A percentile compares a stretch with the other conserved stretches of the same genome.
These are phyloP conservation scores for Talaromyces liani DNA, from an alignment of 495 filamentous ascomycete species.

Conservation along the genomic window DNA sequence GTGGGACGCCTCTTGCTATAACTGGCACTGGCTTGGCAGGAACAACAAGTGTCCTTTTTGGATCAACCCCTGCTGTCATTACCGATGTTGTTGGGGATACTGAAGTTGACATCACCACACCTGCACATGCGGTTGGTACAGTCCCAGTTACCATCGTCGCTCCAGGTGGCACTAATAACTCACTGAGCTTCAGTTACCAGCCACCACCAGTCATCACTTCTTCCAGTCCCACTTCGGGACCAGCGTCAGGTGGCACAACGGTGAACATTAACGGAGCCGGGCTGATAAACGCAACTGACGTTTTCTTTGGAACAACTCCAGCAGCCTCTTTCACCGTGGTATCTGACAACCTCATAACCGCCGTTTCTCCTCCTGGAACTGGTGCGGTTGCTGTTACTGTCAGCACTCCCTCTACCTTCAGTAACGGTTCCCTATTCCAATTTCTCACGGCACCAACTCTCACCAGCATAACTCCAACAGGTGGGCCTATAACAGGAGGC, in stretches of 20 bases:
- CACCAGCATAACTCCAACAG: background rate
- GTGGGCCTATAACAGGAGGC: background rate
- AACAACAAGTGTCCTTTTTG: background rate
- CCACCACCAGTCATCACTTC: conserved; percentile 4
- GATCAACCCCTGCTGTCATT: background rate
- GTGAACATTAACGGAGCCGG: conserved; percentile 1
- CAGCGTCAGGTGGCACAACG: background rate
- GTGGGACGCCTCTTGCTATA: background rate
- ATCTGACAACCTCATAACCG: conserved; percentile 2
- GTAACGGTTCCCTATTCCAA: conserved; percentile 1
- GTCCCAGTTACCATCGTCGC: background rate
- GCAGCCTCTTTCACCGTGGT: background rate
- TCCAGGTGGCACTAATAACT: background rate
- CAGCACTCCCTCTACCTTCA: background rate
- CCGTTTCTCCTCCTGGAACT: conserved; percentile 2
- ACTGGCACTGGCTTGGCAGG: conserved; percentile 1
- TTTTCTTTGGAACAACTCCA: conserved; percentile 1
- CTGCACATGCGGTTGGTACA: background rate
- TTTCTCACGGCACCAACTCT: background rate
- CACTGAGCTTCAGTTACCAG: background rate
- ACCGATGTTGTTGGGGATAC: background rate
- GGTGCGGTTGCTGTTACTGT: background rate
- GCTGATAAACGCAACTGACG: background rate
- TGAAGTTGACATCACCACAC: background rate
- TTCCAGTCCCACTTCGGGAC: background rate